Evolutionary conservation across 495 filamentous ascomycete genomes (phyloP).

Genomic region (Neurospora sp.): DNA sequence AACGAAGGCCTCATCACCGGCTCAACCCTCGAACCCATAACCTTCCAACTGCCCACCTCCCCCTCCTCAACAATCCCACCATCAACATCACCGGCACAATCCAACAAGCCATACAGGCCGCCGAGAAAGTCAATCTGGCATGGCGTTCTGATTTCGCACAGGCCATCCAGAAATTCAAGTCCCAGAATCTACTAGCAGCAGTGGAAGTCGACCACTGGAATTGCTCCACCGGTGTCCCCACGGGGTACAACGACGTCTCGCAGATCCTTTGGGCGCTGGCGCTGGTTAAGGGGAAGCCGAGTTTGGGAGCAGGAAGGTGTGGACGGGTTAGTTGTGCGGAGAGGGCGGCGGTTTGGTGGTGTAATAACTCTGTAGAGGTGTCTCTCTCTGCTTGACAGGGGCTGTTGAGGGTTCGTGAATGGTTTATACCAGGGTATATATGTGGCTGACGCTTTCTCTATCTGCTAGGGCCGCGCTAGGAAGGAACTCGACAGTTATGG

Average conservation of each 20-base stretch:
- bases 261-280: not conserved
- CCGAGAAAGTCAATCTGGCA: not conserved
- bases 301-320: slow-evolving; percentile 11
- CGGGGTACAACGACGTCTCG: slow-evolving; percentile 1
- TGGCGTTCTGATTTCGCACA: not conserved
- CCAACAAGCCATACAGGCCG: not conserved
- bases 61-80: not conserved
- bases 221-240: not conserved
- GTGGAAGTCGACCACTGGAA: slow-evolving; percentile 14
- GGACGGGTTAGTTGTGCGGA: slow-evolving; percentile 12
- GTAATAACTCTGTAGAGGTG: slow-evolving; percentile 6
- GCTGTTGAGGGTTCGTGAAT: too few species aligned
- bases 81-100: slow-evolving; percentile 6
- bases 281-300: not conserved
- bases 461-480: not conserved
- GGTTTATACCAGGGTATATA: too few species aligned
- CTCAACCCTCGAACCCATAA: not conserved
- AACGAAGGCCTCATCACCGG: too few species aligned
- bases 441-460: too few species aligned
- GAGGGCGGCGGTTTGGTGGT: slow-evolving; percentile 10
- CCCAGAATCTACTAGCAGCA: not conserved
- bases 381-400: too few species aligned
- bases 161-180: not conserved
- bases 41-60: not conserved
- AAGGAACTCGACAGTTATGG: not conserved